Percentiles rank a stretch among this genome's conserved stretches.
Conservation (phyloP, 2,329 filamentous ascomycete species). For the Talaromyces sp. region DNA sequence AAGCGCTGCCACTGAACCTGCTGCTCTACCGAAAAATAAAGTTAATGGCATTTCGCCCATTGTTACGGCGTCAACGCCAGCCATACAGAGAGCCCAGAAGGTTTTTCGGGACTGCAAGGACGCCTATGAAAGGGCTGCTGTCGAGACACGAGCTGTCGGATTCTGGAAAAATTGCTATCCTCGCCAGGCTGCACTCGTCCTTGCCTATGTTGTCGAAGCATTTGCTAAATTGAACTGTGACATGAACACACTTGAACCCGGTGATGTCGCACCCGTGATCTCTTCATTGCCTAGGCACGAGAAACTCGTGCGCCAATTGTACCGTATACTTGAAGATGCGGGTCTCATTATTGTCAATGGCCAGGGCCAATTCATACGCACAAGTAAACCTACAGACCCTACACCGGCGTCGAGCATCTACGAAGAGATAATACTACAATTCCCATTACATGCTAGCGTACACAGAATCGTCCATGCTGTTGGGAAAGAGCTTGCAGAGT, state of each 20-base stretch:
- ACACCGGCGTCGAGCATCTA: slow-evolving; percentile 20
- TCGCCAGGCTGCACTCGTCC: slow-evolving; percentile 6
- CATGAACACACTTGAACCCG: slow-evolving; percentile 1
- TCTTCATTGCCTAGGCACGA: slow-evolving; percentile 23
- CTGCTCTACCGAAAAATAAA: not conserved
- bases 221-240: slow-evolving; percentile 12
- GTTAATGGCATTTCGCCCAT: not conserved
- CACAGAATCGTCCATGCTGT: slow-evolving; percentile 23
- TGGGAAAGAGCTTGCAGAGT: slow-evolving; percentile 1
- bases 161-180: slow-evolving; percentile 14
- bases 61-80: not conserved
- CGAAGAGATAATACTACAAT: slow-evolving; percentile 25
- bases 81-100: slow-evolving; percentile 4
- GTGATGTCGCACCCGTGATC: not conserved
- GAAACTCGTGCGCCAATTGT: slow-evolving; percentile 32
- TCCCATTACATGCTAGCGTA: slow-evolving; percentile 27
- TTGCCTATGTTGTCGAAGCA: slow-evolving; percentile 12
- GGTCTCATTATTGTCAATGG: slow-evolving; percentile 28
- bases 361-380: slow-evolving; percentile 9
- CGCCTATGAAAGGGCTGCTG: slow-evolving; percentile 7
- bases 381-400: not conserved
- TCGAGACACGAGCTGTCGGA: slow-evolving; percentile 3
- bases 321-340: slow-evolving; percentile 32
- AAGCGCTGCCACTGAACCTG: not conserved
- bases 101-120: slow-evolving; percentile 9